Conservation (phyloP, 169 alveolate genomes). For the Eimeria acervulina region DNA sequence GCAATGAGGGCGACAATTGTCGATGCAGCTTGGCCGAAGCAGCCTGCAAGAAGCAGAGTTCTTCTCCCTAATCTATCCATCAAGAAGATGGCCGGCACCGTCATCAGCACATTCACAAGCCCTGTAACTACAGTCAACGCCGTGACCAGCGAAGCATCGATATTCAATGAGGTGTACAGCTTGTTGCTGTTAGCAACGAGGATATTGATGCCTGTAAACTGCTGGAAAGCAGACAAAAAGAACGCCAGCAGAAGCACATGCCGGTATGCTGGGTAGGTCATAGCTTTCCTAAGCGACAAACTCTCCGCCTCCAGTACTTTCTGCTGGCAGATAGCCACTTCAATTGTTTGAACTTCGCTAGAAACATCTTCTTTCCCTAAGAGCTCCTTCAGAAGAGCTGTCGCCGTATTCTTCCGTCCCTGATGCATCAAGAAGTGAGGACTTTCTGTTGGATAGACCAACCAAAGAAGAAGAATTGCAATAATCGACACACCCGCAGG, state of each 20-base stretch:
- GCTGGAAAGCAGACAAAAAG: slow-evolving; percentile 90
- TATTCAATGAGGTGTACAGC: slow-evolving; percentile 86
- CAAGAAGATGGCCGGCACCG: slow-evolving; percentile 87
- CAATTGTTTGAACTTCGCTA: slow-evolving; percentile 66
- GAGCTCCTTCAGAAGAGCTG: slow-evolving; percentile 70
- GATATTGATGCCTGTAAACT: slow-evolving; percentile 92
- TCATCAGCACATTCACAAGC: slow-evolving; percentile 86
- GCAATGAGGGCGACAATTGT: slow-evolving; percentile 73
- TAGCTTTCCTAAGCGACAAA: slow-evolving; percentile 75
- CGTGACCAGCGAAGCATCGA: slow-evolving; percentile 80
- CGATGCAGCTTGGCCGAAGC: slow-evolving; percentile 86
- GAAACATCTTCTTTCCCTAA: slow-evolving; percentile 71
- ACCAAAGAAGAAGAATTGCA: slow-evolving; percentile 26
- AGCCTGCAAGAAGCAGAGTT: slow-evolving; percentile 89
- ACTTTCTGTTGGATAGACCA: slow-evolving; percentile 81
- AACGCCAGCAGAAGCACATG: slow-evolving; percentile 88
- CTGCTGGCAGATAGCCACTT: slow-evolving; percentile 38
- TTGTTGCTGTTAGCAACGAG: slow-evolving; percentile 91
- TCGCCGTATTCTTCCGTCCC: slow-evolving; percentile 65
- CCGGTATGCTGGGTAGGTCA: slow-evolving; percentile 84
- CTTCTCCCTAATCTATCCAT: slow-evolving; percentile 91
- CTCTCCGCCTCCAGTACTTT: slow-evolving; percentile 48
- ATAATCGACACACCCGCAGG: slow-evolving; percentile 37
- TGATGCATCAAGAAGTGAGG: slow-evolving; percentile 84
- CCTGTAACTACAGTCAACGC: slow-evolving; percentile 86